Percentiles rank a stretch among this genome's conserved stretches.
phyloP scores from a whole-genome alignment of 192 early-diverging fungal species.

The Glomus cerebriforme region DNA sequence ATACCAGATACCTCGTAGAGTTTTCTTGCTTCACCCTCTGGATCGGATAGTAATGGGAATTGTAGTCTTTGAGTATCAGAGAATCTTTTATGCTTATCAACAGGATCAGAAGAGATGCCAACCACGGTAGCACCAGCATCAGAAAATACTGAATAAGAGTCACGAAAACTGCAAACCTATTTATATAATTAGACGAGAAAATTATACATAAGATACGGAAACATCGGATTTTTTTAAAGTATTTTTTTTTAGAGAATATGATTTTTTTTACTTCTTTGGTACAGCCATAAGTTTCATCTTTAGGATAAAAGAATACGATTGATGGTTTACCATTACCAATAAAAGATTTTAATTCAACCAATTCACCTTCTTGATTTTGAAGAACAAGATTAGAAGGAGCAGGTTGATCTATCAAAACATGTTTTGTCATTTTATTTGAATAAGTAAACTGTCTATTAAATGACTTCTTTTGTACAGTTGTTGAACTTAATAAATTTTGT shows the following conservation, averaged over 20 bases:
- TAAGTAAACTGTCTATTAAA: background rate
- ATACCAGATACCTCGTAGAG: conserved; percentile 34
- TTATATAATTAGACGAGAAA: background rate
- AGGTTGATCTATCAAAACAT: conserved; percentile 36
- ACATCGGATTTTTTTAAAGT: background rate
- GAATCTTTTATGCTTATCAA: conserved; percentile 39
- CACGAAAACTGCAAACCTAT: conserved; percentile 46
- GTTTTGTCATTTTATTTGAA: conserved; percentile 3
- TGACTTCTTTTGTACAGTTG: no score
- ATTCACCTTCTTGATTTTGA: conserved; percentile 39
- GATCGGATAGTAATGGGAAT: conserved; percentile 42
- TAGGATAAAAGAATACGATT: conserved; percentile 48
- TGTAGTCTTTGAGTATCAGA: conserved; percentile 29
- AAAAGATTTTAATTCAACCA: conserved; percentile 32
- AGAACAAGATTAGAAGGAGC: conserved; percentile 36
- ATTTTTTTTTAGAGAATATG: background rate
- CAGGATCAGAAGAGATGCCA: conserved; percentile 40
- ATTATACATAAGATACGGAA: background rate
- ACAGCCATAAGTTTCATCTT: conserved; percentile 40
- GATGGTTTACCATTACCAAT: conserved; percentile 36
- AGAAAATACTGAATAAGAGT: conserved; percentile 38
- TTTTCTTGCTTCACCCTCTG: conserved; percentile 30
- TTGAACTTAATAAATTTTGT: no score
- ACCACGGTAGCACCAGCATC: conserved; percentile 41
- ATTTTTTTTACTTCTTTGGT: conserved; percentile 37